Evolutionary conservation across 1,139 yeast species (phyloP).

Genomic region (Scheffersomyces illinoinensis): DNA sequence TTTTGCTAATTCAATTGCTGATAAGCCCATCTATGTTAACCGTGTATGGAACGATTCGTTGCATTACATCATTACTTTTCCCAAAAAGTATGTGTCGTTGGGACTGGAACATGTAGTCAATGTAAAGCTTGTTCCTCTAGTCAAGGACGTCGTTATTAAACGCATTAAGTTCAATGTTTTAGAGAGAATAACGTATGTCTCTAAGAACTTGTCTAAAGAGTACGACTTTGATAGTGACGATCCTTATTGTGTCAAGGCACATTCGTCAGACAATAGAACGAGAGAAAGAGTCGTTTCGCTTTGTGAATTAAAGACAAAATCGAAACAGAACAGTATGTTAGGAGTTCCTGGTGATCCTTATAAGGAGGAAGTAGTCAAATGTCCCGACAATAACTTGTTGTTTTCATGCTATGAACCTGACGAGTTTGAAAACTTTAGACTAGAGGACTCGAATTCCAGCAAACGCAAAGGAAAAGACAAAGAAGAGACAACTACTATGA

Average conservation of each 20-base stretch:
- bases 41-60: constrained; percentile 81
- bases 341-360: constrained; percentile 44
- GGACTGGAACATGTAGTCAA: constrained; percentile 63
- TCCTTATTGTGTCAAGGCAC: constrained; percentile 30
- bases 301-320: constrained; percentile 61
- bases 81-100: constrained; percentile 70
- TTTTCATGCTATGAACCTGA: constrained; percentile 54
- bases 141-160: constrained; percentile 66
- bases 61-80: constrained; percentile 76
- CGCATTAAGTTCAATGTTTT: constrained; percentile 70
- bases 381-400: constrained; percentile 60
- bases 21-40: constrained; percentile 81
- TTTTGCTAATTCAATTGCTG: constrained; percentile 68
- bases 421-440: constrained; percentile 6
- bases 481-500: constrained; percentile 22
- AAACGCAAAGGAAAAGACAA: constrained; percentile 7
- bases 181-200: constrained; percentile 68
- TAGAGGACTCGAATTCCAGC: constrained; percentile 15
- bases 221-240: constrained; percentile 57
- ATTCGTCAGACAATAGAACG: constrained; percentile 22
- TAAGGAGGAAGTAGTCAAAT: constrained; percentile 61
- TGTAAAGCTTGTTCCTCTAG: constrained; percentile 72
- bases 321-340: constrained; percentile 32
- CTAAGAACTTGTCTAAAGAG: constrained; percentile 54
- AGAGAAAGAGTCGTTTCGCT: constrained; percentile 59